A percentile compares a stretch with the other conserved stretches of the same genome.
phyloP scores from a whole-genome alignment of 345 rosid genomes.

The Citrus sp. region DNA sequence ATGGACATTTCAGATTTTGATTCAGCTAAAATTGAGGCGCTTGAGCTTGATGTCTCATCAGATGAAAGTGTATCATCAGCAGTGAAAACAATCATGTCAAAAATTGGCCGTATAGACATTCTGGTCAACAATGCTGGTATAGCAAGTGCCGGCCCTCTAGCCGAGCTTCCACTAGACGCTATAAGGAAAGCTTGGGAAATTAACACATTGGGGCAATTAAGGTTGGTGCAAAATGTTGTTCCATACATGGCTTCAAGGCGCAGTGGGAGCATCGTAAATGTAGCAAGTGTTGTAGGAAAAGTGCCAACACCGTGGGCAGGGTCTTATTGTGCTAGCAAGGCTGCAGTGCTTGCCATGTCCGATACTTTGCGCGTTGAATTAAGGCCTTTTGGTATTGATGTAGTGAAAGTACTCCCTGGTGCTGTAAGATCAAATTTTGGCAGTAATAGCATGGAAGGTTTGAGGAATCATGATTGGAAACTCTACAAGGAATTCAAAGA shows the following conservation, averaged over 20 bases:
- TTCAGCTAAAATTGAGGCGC: conserved; percentile 24
- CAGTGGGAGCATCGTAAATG: conserved; percentile 48
- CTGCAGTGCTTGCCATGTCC: conserved; percentile 57
- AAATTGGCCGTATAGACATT: conserved; percentile 43
- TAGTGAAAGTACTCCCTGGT: conserved; percentile 49
- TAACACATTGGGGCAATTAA: conserved; percentile 56
- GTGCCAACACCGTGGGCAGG: conserved; percentile 69
- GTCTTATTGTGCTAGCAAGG: conserved; percentile 61
- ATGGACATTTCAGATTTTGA: conserved; percentile 37
- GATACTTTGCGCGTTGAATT: conserved; percentile 47
- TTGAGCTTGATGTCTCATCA: conserved; percentile 53
- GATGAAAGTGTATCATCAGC: conserved; percentile 44
- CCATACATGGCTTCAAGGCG: conserved; percentile 55
- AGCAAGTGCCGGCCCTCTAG: conserved; percentile 54
- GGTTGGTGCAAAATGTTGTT: conserved; percentile 63
- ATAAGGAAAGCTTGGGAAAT: conserved; percentile 55
- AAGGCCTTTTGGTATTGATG: conserved; percentile 50
- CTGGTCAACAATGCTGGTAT: conserved; percentile 56
- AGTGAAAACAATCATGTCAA: conserved; percentile 30
- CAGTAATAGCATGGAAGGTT: conserved; percentile 25
- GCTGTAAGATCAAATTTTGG: conserved; percentile 57
- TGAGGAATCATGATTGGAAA: conserved; percentile 45
- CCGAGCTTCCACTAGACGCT: conserved; percentile 44
- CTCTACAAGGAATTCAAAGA: conserved; percentile 49
- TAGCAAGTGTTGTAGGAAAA: conserved; percentile 56